Percentiles rank a stretch among this genome's conserved stretches.
Evolutionary conservation across 2,329 filamentous ascomycete species (phyloP).

Genomic region (Verticillium isaacii): DNA sequence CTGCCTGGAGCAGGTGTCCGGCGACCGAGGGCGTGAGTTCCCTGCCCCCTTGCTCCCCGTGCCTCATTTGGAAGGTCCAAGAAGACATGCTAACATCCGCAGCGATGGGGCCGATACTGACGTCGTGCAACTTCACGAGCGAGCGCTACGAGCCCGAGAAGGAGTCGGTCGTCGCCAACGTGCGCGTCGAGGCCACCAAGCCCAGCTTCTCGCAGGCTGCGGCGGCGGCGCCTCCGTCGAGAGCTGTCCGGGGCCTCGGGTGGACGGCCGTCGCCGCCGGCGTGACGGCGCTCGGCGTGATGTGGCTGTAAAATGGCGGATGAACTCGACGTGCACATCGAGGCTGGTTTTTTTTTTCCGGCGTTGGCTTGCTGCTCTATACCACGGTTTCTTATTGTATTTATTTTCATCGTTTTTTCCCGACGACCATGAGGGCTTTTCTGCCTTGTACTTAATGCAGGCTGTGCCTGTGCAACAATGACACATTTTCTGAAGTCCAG

Average conservation of each 20-base stretch:
- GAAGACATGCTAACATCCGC: neutral
- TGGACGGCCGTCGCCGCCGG: neutral
- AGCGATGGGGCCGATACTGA: constrained; percentile 32
- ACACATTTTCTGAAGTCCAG: too few species aligned
- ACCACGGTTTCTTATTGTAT: neutral
- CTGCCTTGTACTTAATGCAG: too few species aligned
- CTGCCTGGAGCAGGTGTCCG: constrained; percentile 26
- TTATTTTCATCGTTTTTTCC: neutral
- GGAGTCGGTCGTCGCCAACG: constrained; percentile 25
- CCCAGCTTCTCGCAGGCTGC: constrained; percentile 11
- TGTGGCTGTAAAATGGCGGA: neutral
- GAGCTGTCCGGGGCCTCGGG: neutral
- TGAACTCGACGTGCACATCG: too few species aligned
- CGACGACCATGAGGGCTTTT: neutral
- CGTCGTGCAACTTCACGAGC: constrained; percentile 26
- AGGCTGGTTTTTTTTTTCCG: neutral
- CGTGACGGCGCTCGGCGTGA: neutral
- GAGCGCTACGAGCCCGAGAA: constrained; percentile 22
- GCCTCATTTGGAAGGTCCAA: too few species aligned
- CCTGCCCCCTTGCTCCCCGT: neutral
- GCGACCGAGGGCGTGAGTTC: neutral
- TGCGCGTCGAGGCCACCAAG: constrained; percentile 27
- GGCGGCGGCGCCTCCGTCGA: neutral
- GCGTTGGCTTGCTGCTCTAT: neutral
- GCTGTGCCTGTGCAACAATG: too few species aligned